These are phyloP conservation scores for Moelleriella libera DNA, from an alignment of 2,329 filamentous ascomycete genomes.

Conservation along the genomic window DNA sequence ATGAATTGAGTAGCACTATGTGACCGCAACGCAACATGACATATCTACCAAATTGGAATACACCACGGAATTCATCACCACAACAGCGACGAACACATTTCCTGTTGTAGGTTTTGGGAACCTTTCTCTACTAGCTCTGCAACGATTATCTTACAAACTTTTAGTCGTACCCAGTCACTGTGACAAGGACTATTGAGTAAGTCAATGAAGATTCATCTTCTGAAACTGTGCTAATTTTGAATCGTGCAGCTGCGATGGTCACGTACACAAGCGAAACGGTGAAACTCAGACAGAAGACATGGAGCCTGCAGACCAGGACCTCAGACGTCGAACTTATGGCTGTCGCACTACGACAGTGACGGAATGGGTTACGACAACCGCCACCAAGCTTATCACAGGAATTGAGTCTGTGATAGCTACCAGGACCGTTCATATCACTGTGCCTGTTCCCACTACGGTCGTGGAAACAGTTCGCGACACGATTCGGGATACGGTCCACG, in stretches of 20 bases:
- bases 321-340: not conserved
- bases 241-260: not conserved
- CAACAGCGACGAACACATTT: constrained; percentile 6
- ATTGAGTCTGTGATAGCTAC: constrained; percentile 5
- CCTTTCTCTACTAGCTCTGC: not conserved
- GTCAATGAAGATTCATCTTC: not conserved
- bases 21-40: constrained; percentile 7
- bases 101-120: constrained; percentile 4
- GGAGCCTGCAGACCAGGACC: not conserved
- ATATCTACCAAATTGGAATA: constrained; percentile 8
- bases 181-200: constrained; percentile 7
- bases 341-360: constrained; percentile 9
- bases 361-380: constrained; percentile 9
- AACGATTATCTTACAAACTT: not conserved
- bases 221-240: not conserved
- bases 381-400: constrained; percentile 6
- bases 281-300: not conserved
- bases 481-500: constrained; percentile 1
- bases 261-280: not conserved
- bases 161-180: constrained; percentile 11
- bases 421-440: constrained; percentile 3
- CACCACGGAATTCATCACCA: constrained; percentile 8
- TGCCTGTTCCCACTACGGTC: constrained; percentile 3
- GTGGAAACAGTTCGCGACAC: not conserved
- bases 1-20: constrained; percentile 2